These are phyloP conservation scores for Penicillium sp. DNA, from an alignment of 2,329 filamentous ascomycete genomes.

Conservation along the genomic window DNA sequence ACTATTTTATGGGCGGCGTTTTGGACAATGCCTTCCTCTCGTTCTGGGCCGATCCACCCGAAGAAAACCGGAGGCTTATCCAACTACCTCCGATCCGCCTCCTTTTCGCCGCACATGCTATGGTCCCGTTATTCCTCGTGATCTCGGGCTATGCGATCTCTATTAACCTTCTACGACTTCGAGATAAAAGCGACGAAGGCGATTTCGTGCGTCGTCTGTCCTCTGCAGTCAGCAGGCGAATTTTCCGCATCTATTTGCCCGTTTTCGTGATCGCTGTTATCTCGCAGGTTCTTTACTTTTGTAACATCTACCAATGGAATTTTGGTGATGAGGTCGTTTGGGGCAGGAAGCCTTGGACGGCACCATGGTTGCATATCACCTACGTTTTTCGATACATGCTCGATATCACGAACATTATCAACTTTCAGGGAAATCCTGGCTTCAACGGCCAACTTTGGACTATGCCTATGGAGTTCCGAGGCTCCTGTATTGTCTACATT, in stretches of 20 bases:
- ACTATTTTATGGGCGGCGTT: slow-evolving; percentile 35
- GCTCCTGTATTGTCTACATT: slow-evolving; percentile 32
- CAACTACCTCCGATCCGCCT: slow-evolving; percentile 50
- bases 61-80: slow-evolving; percentile 28
- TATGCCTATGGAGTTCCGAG: slow-evolving; percentile 36
- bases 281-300: slow-evolving; percentile 31
- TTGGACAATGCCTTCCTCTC: slow-evolving; percentile 30
- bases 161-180: slow-evolving; percentile 55
- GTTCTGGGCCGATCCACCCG: slow-evolving; percentile 33
- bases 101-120: slow-evolving; percentile 43
- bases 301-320: slow-evolving; percentile 26
- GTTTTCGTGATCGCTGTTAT: slow-evolving; percentile 31
- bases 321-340: slow-evolving; percentile 14
- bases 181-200: slow-evolving; percentile 11
- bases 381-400: slow-evolving; percentile 21
- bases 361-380: slow-evolving; percentile 23
- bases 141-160: slow-evolving; percentile 65
- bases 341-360: slow-evolving; percentile 19
- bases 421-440: slow-evolving; percentile 18
- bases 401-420: slow-evolving; percentile 20
- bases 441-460: slow-evolving; percentile 36
- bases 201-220: slow-evolving; percentile 22
- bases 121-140: slow-evolving; percentile 63
- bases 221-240: slow-evolving; percentile 36
- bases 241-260: slow-evolving; percentile 42